Evolutionary conservation across 371 early-diverging fungal species (phyloP).

Genomic region (Mucor racemosus): DNA sequence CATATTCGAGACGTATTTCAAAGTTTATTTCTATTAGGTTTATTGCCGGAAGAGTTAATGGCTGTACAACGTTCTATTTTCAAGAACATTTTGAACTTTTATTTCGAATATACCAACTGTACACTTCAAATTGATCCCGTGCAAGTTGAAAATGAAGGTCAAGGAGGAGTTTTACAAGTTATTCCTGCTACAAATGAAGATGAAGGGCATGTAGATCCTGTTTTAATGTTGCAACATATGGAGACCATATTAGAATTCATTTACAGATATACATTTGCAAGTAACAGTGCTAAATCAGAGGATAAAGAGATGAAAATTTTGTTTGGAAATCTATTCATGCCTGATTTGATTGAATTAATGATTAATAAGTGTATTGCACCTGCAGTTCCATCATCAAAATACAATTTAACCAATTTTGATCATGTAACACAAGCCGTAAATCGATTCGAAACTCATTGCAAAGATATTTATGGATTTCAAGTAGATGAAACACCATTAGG

Average conservation of each 20-base stretch:
- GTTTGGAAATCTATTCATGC: slow-evolving; percentile 31
- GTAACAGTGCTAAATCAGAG: neutral
- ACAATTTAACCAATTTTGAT: slow-evolving; percentile 24
- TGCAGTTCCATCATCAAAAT: slow-evolving; percentile 29
- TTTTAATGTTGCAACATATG: slow-evolving; percentile 19
- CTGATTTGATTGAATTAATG: slow-evolving; percentile 21
- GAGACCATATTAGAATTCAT: slow-evolving; percentile 26
- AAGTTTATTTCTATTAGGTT: slow-evolving; percentile 17
- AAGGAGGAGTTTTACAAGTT: slow-evolving; percentile 15
- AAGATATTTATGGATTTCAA: slow-evolving; percentile 11
- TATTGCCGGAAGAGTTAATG: slow-evolving; percentile 22
- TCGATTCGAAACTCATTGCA: slow-evolving; percentile 20
- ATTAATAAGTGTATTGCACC: slow-evolving; percentile 19
- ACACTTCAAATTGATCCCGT: slow-evolving; percentile 8
- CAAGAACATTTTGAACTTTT: slow-evolving; percentile 25
- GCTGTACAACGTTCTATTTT: slow-evolving; percentile 19
- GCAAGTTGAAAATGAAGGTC: neutral
- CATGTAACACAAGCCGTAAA: slow-evolving; percentile 17
- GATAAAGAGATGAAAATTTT: slow-evolving; percentile 5
- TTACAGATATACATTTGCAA: slow-evolving; percentile 17
- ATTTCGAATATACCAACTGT: slow-evolving; percentile 12
- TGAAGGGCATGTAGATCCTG: slow-evolving; percentile 3
- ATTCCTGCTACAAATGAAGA: slow-evolving; percentile 14
- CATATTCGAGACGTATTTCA: slow-evolving; percentile 11
- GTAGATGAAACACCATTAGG: slow-evolving; percentile 10